These are phyloP conservation scores for Collybiopsis luxurians DNA, from an alignment of 768 basidiomycete genomes.

Conservation along the genomic window DNA sequence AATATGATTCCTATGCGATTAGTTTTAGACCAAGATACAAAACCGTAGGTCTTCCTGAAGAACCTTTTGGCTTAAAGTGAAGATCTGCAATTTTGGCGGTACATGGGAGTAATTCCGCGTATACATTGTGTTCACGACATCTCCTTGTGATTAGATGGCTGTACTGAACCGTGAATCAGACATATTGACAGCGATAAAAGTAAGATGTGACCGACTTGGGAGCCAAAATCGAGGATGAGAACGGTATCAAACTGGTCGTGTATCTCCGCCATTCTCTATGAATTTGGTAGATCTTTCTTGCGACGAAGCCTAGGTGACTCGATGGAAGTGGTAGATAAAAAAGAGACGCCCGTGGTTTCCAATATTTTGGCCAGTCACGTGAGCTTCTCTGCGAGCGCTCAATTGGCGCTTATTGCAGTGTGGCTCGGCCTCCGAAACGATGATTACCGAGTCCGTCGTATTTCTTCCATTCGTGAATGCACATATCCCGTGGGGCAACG, in stretches of 20 bases:
- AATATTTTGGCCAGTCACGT: no score
- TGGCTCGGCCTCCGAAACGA: no score
- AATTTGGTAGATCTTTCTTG: no score
- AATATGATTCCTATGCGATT: conserved; percentile 75
- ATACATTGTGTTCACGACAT: conserved; percentile 97
- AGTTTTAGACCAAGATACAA: neutral
- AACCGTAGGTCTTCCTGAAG: neutral
- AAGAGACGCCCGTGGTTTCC: no score
- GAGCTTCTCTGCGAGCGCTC: no score
- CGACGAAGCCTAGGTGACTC: no score
- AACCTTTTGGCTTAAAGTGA: conserved; percentile 93
- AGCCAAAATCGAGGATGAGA: conserved; percentile 96
- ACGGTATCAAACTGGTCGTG: conserved; percentile 96
- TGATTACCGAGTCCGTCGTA: no score
- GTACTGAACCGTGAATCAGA: conserved; percentile 52
- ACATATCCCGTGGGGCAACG: no score
- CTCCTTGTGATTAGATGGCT: conserved; percentile 96
- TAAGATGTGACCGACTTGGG: conserved; percentile 59
- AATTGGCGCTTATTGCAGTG: no score
- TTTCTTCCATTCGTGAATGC: no score
- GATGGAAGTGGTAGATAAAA: no score
- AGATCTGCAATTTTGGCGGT: conserved; percentile 87
- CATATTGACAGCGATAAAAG: neutral
- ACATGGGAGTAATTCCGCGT: conserved; percentile 97
- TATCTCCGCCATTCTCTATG: conserved; percentile 69